phyloP scores from a whole-genome alignment of 495 filamentous ascomycete species.

The Chaetomium fimeti region DNA sequence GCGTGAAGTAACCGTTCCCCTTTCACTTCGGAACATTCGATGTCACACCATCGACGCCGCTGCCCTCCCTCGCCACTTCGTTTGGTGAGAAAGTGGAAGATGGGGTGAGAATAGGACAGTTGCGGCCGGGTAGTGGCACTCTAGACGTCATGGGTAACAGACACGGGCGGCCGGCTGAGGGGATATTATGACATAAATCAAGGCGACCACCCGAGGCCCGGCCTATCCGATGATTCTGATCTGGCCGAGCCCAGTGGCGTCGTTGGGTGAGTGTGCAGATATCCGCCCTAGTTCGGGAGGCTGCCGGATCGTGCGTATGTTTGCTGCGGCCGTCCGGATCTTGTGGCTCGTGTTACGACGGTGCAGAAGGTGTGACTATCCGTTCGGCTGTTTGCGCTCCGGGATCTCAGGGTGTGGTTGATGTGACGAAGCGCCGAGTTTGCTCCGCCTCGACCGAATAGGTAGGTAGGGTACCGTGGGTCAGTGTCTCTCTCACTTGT shows the following conservation, averaged over 20 bases:
- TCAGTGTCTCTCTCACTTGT: background rate
- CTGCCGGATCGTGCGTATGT: constrained; percentile 11
- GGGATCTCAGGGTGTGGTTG: background rate
- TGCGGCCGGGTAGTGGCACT: background rate
- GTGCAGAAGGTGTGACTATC: background rate
- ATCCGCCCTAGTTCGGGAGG: background rate
- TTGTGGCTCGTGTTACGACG: background rate
- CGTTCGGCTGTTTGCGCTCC: background rate
- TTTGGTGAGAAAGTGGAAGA: background rate
- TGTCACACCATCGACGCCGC: background rate
- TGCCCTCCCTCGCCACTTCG: background rate
- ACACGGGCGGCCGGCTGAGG: background rate
- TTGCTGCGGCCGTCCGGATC: constrained; percentile 5
- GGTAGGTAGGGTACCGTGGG: background rate
- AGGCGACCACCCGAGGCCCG: background rate
- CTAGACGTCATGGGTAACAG: background rate
- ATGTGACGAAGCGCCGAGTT: background rate
- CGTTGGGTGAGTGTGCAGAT: background rate
- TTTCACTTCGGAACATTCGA: background rate
- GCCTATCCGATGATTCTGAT: no score
- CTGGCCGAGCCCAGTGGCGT: constrained; percentile 6
- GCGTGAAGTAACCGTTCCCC: background rate
- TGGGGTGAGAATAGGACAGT: background rate
- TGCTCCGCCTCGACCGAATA: background rate
- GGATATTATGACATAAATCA: background rate